These are phyloP conservation scores for Wallacemonas sp. DNA, from an alignment of 208 protist species.

Conservation along the genomic window DNA sequence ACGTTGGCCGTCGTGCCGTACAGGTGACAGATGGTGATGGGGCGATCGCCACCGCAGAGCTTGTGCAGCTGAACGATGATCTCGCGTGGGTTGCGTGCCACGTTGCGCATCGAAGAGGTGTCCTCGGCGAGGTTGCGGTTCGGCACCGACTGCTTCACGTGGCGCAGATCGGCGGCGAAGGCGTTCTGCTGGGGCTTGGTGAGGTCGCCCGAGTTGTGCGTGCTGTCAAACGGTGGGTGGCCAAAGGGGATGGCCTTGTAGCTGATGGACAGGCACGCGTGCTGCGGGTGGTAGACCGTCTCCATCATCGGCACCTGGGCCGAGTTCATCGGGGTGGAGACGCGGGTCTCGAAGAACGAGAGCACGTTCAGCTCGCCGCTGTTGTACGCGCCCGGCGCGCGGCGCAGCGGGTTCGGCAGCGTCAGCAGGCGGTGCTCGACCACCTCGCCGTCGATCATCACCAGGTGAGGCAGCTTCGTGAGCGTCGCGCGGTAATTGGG, in stretches of 20 bases:
- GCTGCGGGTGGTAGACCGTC: constrained; percentile 28
- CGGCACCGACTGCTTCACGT: constrained; percentile 41
- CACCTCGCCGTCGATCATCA: constrained; percentile 57
- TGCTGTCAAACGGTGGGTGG: constrained; percentile 45
- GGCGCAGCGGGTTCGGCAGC: constrained; percentile 64
- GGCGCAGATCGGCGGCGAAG: constrained; percentile 53
- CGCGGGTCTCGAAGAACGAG: constrained; percentile 39
- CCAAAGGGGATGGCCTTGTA: constrained; percentile 56
- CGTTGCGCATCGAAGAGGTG: constrained; percentile 50
- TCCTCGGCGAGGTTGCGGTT: constrained; percentile 73
- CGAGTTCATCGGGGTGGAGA: constrained; percentile 35
- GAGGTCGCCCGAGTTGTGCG: constrained; percentile 51
- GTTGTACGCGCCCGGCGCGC: constrained; percentile 15
- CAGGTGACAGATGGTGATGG: constrained; percentile 42
- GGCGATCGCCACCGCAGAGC: constrained; percentile 48
- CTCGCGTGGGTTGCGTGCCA: constrained; percentile 51
- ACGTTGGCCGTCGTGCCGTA: constrained; percentile 79
- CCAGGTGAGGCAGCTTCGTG: constrained; percentile 49
- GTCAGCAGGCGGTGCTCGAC: constrained; percentile 54
- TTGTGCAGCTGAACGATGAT: constrained; percentile 39
- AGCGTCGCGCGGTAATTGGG: constrained; percentile 25
- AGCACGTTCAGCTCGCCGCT: constrained; percentile 29
- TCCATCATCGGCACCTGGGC: constrained; percentile 34
- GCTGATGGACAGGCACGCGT: constrained; percentile 39
- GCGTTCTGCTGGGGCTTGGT: constrained; percentile 50